Evolutionary conservation across 441 rosid genomes (phyloP).

Genomic region (Brassica balearica): DNA sequence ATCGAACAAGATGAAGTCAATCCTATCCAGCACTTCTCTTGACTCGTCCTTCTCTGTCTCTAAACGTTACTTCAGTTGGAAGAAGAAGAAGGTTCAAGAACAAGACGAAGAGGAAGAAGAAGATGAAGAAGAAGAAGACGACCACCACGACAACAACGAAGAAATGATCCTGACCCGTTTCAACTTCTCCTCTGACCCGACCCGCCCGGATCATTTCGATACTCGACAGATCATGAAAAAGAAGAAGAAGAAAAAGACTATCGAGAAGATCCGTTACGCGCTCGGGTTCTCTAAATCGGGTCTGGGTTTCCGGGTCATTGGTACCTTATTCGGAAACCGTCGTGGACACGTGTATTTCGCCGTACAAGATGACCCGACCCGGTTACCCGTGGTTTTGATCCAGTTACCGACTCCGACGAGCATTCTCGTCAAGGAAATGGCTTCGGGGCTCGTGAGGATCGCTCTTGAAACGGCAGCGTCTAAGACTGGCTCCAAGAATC

Average conservation of each 20-base stretch:
- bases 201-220: conserved; percentile 24
- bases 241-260: conserved; percentile 27
- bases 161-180: conserved; percentile 50
- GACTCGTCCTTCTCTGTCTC: conserved; percentile 74
- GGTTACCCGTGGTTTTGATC: conserved; percentile 57
- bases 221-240: conserved; percentile 18
- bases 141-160: conserved; percentile 28
- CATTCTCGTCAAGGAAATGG: conserved; percentile 67
- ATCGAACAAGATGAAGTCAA: conserved; percentile 51
- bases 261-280: conserved; percentile 62
- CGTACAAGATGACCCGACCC: conserved; percentile 61
- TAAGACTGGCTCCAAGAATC: conserved; percentile 37
- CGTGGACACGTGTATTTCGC: conserved; percentile 73
- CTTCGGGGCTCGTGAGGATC: conserved; percentile 67
- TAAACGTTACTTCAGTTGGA: conserved; percentile 73
- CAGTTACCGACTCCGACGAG: conserved; percentile 68
- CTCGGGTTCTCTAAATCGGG: conserved; percentile 45
- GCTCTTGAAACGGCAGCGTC: conserved; percentile 49
- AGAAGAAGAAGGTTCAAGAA: conserved; percentile 58
- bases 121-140: conserved; percentile 27
- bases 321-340: conserved; percentile 68
- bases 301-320: conserved; percentile 56
- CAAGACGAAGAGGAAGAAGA: conserved; percentile 48
- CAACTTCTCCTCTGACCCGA: conserved; percentile 47
- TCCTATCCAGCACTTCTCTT: conserved; percentile 60